Evolutionary conservation across 441 rosid species (phyloP).

Genomic region (Capsella rubella): DNA sequence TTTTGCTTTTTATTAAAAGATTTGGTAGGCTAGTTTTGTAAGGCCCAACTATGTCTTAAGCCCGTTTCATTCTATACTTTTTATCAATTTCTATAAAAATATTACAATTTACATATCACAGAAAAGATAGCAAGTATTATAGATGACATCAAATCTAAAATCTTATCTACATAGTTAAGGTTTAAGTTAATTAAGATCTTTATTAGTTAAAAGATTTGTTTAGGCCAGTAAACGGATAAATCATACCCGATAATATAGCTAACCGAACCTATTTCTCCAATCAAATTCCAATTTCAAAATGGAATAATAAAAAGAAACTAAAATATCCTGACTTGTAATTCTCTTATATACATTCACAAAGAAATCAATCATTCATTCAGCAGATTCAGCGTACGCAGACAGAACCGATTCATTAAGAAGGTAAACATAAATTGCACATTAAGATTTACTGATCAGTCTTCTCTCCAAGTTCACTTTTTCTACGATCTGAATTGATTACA

Average conservation of each 20-base stretch:
- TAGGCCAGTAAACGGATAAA: background rate
- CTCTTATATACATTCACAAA: background rate
- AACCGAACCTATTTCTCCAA: too few relatives aligned
- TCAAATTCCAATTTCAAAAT: too few relatives aligned
- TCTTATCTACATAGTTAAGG: background rate
- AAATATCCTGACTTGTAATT: background rate
- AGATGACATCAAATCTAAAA: background rate
- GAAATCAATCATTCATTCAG: background rate
- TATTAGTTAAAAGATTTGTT: background rate
- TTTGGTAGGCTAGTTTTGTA: background rate
- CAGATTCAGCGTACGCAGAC: background rate
- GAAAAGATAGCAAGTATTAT: too few relatives aligned
- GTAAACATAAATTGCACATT: background rate
- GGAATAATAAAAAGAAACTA: too few relatives aligned
- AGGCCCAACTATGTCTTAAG: background rate
- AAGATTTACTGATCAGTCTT: background rate
- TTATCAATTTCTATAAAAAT: too few relatives aligned
- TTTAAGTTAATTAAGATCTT: background rate
- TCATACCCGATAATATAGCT: background rate
- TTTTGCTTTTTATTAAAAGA: background rate
- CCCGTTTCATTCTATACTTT: background rate
- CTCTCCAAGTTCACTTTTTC: background rate
- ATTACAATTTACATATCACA: too few relatives aligned
- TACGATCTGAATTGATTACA: background rate
- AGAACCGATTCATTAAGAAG: background rate